A percentile compares a stretch with the other conserved stretches of the same genome.
Evolutionary conservation across 1,139 yeast genomes (phyloP).

Genomic region (Suhomyces chickasaworum): DNA sequence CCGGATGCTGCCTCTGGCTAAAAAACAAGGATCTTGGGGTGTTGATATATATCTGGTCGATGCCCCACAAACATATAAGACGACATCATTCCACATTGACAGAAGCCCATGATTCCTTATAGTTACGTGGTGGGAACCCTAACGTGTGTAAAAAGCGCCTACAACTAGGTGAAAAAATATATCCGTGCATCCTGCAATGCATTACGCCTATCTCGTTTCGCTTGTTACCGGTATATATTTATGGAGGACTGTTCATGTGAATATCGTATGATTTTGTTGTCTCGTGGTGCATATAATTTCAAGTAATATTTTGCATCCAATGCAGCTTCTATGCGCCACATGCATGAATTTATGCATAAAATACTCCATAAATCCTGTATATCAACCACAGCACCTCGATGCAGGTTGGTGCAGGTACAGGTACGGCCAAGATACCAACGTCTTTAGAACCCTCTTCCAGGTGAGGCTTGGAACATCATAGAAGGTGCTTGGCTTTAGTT

Average conservation of each 20-base stretch:
- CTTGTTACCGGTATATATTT: background rate
- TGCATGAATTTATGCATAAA: background rate
- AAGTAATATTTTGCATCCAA: constrained; percentile 9
- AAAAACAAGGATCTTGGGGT: background rate
- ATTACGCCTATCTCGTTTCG: constrained; percentile 5
- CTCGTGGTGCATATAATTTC: constrained; percentile 4
- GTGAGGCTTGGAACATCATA: no score
- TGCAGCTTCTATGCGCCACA: constrained; percentile 1
- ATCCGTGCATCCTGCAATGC: constrained; percentile 4
- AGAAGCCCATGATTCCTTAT: constrained; percentile 2
- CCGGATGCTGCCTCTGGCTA: constrained; percentile 4
- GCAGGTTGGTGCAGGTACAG: background rate
- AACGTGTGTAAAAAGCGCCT: constrained; percentile 1
- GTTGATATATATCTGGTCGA: constrained; percentile 5
- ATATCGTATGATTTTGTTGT: constrained; percentile 11
- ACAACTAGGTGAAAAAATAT: background rate
- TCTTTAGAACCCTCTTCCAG: background rate
- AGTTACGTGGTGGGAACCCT: constrained; percentile 5
- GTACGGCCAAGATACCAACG: constrained; percentile 1
- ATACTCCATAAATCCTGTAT: no score
- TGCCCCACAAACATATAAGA: constrained; percentile 8
- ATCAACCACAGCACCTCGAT: no score
- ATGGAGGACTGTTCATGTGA: constrained; percentile 2
- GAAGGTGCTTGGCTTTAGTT: no score
- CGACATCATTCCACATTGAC: constrained; percentile 8